A percentile compares a stretch with the other conserved stretches of the same genome.
phyloP scores from a whole-genome alignment of 1,284 basidiomycete genomes.

The Coniophora puteana region DNA sequence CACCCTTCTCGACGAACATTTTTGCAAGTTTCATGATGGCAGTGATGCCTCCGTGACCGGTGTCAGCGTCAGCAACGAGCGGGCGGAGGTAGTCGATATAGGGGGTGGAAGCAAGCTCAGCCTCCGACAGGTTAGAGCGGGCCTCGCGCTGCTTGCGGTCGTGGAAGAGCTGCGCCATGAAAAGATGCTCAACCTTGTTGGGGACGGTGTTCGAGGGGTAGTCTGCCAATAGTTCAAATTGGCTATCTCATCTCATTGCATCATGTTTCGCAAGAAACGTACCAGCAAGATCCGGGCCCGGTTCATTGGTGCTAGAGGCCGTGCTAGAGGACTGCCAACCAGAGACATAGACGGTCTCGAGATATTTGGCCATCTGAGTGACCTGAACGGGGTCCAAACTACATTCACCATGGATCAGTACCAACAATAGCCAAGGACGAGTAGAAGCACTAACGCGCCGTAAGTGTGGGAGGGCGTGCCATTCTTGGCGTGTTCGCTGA shows the following conservation, averaged over 20 bases:
- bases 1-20: conserved; percentile 79
- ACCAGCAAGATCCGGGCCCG: conserved; percentile 97
- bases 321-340: conserved; percentile 97
- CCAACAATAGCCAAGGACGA: not conserved
- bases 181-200: conserved; percentile 87
- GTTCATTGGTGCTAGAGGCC: conserved; percentile 89
- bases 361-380: conserved; percentile 98
- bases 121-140: conserved; percentile 67
- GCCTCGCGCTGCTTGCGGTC: conserved; percentile 84
- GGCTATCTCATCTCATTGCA: not conserved
- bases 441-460: conserved; percentile 79
- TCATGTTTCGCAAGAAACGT: conserved; percentile 22
- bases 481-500: conserved; percentile 65
- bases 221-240: conserved; percentile 39
- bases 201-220: conserved; percentile 95
- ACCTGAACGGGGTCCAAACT: conserved; percentile 97
- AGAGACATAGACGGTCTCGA: conserved; percentile 97
- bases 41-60: conserved; percentile 79
- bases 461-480: conserved; percentile 90
- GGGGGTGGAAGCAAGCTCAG: conserved; percentile 67
- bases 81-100: conserved; percentile 66
- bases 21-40: conserved; percentile 80
- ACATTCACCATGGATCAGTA: conserved; percentile 3
- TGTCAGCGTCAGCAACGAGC: conserved; percentile 81
- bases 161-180: conserved; percentile 87